These are phyloP conservation scores for Trametes elegans DNA, from an alignment of 768 basidiomycete species.

Conservation along the genomic window DNA sequence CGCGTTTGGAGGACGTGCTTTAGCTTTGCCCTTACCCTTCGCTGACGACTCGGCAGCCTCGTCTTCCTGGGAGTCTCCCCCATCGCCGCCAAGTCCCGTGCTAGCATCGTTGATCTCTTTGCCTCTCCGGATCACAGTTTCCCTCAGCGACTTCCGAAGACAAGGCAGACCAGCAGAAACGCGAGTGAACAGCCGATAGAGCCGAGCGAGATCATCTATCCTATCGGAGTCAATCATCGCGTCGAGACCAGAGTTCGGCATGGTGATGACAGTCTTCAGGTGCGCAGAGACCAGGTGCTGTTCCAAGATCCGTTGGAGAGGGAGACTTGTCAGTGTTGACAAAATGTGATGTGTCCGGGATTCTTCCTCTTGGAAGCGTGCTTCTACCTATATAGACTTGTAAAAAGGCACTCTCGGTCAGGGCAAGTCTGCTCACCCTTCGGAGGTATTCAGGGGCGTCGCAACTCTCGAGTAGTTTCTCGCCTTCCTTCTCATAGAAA, in stretches of 20 bases:
- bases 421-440: constrained; percentile 33
- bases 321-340: constrained; percentile 64
- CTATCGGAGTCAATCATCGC: constrained; percentile 83
- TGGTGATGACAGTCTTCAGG: constrained; percentile 67
- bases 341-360: constrained; percentile 86
- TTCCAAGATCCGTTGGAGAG: constrained; percentile 75
- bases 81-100: constrained; percentile 23
- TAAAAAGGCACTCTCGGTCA: background rate
- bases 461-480: constrained; percentile 64
- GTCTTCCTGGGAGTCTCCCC: constrained; percentile 30
- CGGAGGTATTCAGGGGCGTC: constrained; percentile 82
- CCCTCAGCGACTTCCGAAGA: constrained; percentile 66
- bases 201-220: constrained; percentile 67
- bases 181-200: constrained; percentile 73
- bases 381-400: constrained; percentile 61
- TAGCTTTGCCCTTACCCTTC: constrained; percentile 55
- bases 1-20: constrained; percentile 36
- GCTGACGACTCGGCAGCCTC: constrained; percentile 31
- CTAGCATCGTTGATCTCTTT: constrained; percentile 61
- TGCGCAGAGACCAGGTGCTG: constrained; percentile 76
- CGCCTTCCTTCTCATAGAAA: constrained; percentile 80
- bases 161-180: constrained; percentile 65
- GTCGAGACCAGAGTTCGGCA: constrained; percentile 83
- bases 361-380: constrained; percentile 78
- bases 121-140: constrained; percentile 71